Conservation (phyloP, 2,329 filamentous ascomycete genomes). For the Geoglossum cookeanum region DNA sequence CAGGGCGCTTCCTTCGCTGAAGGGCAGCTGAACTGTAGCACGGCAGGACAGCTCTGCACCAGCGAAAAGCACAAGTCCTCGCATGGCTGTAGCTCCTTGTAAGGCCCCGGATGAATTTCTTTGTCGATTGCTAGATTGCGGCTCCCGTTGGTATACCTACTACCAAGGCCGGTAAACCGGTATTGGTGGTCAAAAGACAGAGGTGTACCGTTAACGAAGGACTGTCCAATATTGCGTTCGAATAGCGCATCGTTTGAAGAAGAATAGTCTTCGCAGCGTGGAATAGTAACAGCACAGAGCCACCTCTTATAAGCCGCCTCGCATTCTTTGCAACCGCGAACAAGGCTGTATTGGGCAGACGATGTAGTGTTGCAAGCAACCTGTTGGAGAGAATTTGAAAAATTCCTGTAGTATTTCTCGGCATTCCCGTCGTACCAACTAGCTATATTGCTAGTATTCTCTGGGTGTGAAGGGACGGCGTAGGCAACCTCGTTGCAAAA, state of each 20-base stretch:
- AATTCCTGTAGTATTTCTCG: slow-evolving; percentile 48
- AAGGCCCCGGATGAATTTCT: slow-evolving; percentile 60
- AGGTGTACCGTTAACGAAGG: slow-evolving; percentile 49
- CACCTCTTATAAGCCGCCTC: slow-evolving; percentile 70
- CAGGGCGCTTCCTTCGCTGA: slow-evolving; percentile 22
- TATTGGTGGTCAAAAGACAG: slow-evolving; percentile 8
- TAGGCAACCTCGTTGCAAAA: slow-evolving; percentile 85
- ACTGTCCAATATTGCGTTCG: slow-evolving; percentile 49
- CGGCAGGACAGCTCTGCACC: slow-evolving; percentile 65
- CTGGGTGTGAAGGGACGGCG: slow-evolving; percentile 65
- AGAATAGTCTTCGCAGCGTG: slow-evolving; percentile 73
- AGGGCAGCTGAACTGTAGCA: slow-evolving; percentile 61
- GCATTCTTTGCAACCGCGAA: slow-evolving; percentile 58
- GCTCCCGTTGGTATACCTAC: slow-evolving; percentile 30
- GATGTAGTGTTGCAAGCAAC: slow-evolving; percentile 63
- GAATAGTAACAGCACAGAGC: slow-evolving; percentile 86
- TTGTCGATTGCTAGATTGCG: slow-evolving; percentile 57
- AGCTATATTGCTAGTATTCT: slow-evolving; percentile 41
- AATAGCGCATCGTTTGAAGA: slow-evolving; percentile 36
- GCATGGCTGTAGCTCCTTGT: slow-evolving; percentile 84
- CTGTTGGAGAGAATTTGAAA: slow-evolving; percentile 64
- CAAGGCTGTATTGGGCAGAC: slow-evolving; percentile 64
- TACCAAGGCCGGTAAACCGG: slow-evolving; percentile 9
- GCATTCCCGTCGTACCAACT: slow-evolving; percentile 65
- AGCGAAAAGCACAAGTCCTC: slow-evolving; percentile 73